Evolutionary conservation across 805 yeast genomes (phyloP).

Genomic region (Candida palmyrensis): DNA sequence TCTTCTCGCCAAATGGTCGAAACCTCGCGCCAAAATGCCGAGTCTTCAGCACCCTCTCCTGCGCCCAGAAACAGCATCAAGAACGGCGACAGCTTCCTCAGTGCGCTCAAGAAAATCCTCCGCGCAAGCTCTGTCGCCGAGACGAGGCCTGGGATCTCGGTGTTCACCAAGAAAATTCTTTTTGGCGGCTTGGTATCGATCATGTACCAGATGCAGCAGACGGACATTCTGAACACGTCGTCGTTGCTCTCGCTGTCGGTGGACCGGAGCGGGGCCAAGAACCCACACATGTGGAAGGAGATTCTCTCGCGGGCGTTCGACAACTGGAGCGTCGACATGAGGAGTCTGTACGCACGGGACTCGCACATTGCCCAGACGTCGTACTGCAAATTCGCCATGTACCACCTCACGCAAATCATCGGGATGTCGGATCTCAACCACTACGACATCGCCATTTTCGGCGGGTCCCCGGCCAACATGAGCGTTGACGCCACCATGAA

Average conservation of each 20-base stretch:
- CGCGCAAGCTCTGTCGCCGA: constrained; percentile 40
- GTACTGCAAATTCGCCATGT: constrained; percentile 56
- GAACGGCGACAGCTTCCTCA: constrained; percentile 39
- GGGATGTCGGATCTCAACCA: constrained; percentile 59
- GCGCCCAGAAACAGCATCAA: too few species aligned
- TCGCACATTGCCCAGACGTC: not conserved
- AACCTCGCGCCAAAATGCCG: too few species aligned
- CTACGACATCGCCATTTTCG: constrained; percentile 70
- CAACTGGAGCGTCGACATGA: constrained; percentile 55
- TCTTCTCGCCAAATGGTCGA: too few species aligned
- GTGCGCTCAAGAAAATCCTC: constrained; percentile 52
- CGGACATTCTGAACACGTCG: constrained; percentile 55
- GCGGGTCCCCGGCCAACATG: constrained; percentile 82
- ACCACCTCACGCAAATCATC: constrained; percentile 68
- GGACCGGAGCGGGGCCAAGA: constrained; percentile 36
- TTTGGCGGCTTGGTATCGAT: constrained; percentile 64
- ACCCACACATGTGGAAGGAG: constrained; percentile 59
- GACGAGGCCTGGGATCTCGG: constrained; percentile 22
- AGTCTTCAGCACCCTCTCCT: constrained; percentile 1
- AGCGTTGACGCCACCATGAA: constrained; percentile 34
- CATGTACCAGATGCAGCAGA: constrained; percentile 68
- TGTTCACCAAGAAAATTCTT: constrained; percentile 63
- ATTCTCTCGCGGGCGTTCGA: constrained; percentile 65
- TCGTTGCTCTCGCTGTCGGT: constrained; percentile 20
- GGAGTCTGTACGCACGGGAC: constrained; percentile 28